Conservation (phyloP, 495 filamentous ascomycete genomes). For the Pyronema domesticum region DNA sequence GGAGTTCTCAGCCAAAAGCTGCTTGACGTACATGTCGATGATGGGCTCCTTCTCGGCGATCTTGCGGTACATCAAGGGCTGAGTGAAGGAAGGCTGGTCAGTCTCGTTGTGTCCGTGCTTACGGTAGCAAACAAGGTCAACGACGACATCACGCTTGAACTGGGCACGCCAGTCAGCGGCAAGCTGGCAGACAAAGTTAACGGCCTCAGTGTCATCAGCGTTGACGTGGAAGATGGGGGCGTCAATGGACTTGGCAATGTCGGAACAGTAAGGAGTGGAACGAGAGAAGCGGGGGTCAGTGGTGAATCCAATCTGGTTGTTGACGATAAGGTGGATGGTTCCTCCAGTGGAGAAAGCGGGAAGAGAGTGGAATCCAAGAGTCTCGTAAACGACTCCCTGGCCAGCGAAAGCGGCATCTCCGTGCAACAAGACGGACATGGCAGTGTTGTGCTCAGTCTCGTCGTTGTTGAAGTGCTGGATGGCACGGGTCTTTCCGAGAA, state of each 20-base stretch:
- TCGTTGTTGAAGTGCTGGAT: slow-evolving; percentile 99
- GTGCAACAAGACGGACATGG: slow-evolving; percentile 90
- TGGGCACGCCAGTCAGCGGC: slow-evolving; percentile 94
- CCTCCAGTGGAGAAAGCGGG: slow-evolving; percentile 93
- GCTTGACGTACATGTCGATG: slow-evolving; percentile 72
- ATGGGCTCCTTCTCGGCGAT: slow-evolving; percentile 63
- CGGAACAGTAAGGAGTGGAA: slow-evolving; percentile 95
- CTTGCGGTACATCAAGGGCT: slow-evolving; percentile 97
- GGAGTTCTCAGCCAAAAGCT: slow-evolving; percentile 72
- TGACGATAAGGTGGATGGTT: slow-evolving; percentile 91
- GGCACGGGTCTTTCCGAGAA: slow-evolving; percentile 88
- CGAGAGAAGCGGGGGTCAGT: slow-evolving; percentile 96
- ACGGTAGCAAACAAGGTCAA: slow-evolving; percentile 96
- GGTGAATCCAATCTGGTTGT: slow-evolving; percentile 99
- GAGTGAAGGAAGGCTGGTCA: slow-evolving; percentile 98
- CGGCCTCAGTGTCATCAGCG: slow-evolving; percentile 90
- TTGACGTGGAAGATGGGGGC: slow-evolving; percentile 99
- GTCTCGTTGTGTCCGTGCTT: slow-evolving; percentile 99
- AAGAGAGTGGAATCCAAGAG: slow-evolving; percentile 87
- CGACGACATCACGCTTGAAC: slow-evolving; percentile 92
- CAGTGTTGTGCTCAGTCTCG: slow-evolving; percentile 65
- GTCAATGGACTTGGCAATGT: slow-evolving; percentile 96
- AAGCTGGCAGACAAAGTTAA: slow-evolving; percentile 94
- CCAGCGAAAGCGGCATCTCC: slow-evolving; percentile 93
- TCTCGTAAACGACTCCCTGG: slow-evolving; percentile 96